phyloP scores from a whole-genome alignment of 306 rosid genomes.

The Cyamopsis tetragonoloba region DNA sequence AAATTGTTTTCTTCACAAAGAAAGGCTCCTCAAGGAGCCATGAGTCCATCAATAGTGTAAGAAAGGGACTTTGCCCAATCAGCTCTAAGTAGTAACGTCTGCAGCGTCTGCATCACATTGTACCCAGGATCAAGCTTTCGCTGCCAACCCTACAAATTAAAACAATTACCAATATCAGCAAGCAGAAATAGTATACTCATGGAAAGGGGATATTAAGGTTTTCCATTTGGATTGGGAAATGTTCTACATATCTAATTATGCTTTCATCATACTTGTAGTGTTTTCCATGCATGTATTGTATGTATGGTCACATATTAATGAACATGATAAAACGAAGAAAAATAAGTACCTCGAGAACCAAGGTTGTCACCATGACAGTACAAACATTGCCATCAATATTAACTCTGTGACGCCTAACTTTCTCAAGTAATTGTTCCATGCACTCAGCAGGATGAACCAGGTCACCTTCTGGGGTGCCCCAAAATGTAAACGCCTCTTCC shows the following conservation, averaged over 20 bases:
- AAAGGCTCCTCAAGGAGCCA: slow-evolving; percentile 74
- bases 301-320: background rate
- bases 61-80: slow-evolving; percentile 97
- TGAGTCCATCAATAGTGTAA: slow-evolving; percentile 92
- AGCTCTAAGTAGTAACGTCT: slow-evolving; percentile 82
- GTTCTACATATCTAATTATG: too few species aligned
- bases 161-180: slow-evolving; percentile 19
- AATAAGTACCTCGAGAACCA: slow-evolving; percentile 80
- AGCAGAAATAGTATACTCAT: background rate
- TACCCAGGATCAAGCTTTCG: slow-evolving; percentile 88
- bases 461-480: slow-evolving; percentile 99
- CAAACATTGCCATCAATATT: slow-evolving; percentile 97
- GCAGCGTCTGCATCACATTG: slow-evolving; percentile 89
- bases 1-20: slow-evolving; percentile 48
- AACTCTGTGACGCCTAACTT: slow-evolving; percentile 92
- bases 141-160: slow-evolving; percentile 90
- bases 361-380: slow-evolving; percentile 94
- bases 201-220: background rate
- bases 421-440: slow-evolving; percentile 97
- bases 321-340: slow-evolving; percentile 7
- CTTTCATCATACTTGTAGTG: background rate
- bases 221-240: too few species aligned
- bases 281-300: background rate
- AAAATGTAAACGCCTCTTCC: slow-evolving; percentile 66
- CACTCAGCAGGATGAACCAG: slow-evolving; percentile 95